phyloP scores from a whole-genome alignment of 176 grass and related monocot species.

The Ensete glaucum region DNA sequence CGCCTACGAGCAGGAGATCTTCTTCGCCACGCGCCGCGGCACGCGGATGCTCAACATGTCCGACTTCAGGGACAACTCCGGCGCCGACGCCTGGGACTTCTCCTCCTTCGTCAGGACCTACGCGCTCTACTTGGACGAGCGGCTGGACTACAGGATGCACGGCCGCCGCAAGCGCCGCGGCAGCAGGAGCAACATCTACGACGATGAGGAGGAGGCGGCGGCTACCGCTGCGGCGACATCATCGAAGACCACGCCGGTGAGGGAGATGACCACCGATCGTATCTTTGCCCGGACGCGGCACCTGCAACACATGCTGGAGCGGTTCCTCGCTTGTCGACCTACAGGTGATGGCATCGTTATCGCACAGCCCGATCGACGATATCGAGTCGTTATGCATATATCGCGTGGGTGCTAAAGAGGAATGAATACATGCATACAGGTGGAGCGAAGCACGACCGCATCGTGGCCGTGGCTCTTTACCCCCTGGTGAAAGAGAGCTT shows the following conservation, averaged over 20 bases:
- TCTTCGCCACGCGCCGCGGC: slow-evolving; percentile 37
- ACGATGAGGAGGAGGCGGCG: neutral
- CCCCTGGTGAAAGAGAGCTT: slow-evolving; percentile 77
- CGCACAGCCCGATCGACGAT: no score
- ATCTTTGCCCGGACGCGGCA: slow-evolving; percentile 39
- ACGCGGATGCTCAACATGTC: slow-evolving; percentile 52
- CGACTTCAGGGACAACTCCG: slow-evolving; percentile 28
- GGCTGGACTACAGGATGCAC: slow-evolving; percentile 46
- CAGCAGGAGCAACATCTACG: neutral
- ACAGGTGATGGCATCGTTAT: slow-evolving; percentile 19
- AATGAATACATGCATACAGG: slow-evolving; percentile 20
- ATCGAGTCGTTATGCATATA: no score
- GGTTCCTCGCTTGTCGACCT: slow-evolving; percentile 69
- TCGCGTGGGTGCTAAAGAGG: neutral
- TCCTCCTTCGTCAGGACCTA: slow-evolving; percentile 48
- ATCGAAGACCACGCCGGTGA: slow-evolving; percentile 20
- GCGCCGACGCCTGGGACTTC: slow-evolving; percentile 39
- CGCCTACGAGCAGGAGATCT: slow-evolving; percentile 51
- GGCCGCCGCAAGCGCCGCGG: neutral
- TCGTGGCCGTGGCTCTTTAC: slow-evolving; percentile 55
- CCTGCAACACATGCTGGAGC: slow-evolving; percentile 51
- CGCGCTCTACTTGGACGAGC: slow-evolving; percentile 44
- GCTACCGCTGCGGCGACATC: neutral
- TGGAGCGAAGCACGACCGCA: slow-evolving; percentile 47
- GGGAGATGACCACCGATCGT: slow-evolving; percentile 65